These are phyloP conservation scores for Candida peoriensis DNA, from an alignment of 805 yeast species.

Conservation along the genomic window DNA sequence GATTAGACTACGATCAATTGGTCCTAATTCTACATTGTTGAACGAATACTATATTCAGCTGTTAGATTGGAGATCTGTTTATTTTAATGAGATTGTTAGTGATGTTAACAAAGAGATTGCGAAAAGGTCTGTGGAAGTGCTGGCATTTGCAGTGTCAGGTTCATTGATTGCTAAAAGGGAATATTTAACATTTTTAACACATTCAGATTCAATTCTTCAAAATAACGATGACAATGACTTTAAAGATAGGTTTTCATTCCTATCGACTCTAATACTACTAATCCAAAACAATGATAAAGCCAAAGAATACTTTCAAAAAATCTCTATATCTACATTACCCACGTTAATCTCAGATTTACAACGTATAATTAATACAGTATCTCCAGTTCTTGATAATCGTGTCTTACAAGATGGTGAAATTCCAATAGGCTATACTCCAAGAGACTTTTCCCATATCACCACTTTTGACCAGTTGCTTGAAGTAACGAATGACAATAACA, in stretches of 20 bases:
- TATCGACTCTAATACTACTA: constrained; percentile 13
- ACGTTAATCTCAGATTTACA: constrained; percentile 4
- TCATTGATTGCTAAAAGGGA: constrained; percentile 25
- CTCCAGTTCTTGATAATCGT: constrained; percentile 16
- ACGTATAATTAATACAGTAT: constrained; percentile 10
- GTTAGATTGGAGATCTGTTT: constrained; percentile 13
- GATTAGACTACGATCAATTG: constrained; percentile 20
- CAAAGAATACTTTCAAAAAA: neutral
- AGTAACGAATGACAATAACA: constrained; percentile 1
- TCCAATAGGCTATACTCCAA: too few species aligned
- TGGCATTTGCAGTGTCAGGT: constrained; percentile 20
- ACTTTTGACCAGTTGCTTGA: too few species aligned
- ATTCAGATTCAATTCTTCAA: constrained; percentile 15
- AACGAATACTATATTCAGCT: constrained; percentile 13
- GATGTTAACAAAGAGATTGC: neutral
- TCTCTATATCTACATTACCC: neutral
- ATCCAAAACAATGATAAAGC: constrained; percentile 3
- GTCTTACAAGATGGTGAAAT: neutral
- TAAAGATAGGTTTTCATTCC: constrained; percentile 4
- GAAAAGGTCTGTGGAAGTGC: constrained; percentile 5
- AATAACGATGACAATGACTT: neutral
- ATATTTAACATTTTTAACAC: constrained; percentile 22
- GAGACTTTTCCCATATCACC: too few species aligned
- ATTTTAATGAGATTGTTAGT: neutral
- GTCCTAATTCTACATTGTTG: constrained; percentile 15